Evolutionary conservation across 139 green algal genomes (phyloP).

Genomic region (Coccomyxa sp.): DNA sequence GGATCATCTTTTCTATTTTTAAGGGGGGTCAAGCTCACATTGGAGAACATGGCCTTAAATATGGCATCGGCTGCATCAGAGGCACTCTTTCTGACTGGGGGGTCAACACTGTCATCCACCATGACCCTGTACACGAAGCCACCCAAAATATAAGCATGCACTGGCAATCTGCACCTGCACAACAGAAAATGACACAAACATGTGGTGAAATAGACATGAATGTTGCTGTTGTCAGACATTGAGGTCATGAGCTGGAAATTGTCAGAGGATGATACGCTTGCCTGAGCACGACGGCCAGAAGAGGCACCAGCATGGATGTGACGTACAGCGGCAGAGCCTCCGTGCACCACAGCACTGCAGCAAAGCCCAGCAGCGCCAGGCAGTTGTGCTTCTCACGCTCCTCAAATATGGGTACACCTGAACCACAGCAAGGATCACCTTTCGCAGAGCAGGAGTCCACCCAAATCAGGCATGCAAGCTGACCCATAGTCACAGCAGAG

Average conservation of each 20-base stretch:
- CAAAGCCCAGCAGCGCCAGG: slow-evolving; percentile 59
- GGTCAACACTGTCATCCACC: slow-evolving; percentile 31
- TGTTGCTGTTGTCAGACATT: too few relatives aligned
- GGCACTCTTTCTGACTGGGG: slow-evolving; percentile 31
- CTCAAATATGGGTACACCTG: slow-evolving; percentile 28
- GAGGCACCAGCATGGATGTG: slow-evolving; percentile 60
- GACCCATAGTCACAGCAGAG: slow-evolving; percentile 16
- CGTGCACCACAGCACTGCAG: slow-evolving; percentile 58
- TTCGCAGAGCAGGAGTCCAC: not conserved
- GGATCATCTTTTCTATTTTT: too few relatives aligned
- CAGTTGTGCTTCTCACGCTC: slow-evolving; percentile 47
- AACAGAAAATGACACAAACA: not conserved
- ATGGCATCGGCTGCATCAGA: slow-evolving; percentile 51
- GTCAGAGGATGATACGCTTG: too few relatives aligned
- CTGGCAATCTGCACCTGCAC: slow-evolving; percentile 7
- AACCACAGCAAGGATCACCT: not conserved
- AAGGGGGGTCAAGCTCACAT: slow-evolving; percentile 46
- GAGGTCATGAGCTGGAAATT: not conserved
- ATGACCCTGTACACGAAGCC: slow-evolving; percentile 2
- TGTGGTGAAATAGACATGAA: not conserved
- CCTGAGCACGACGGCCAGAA: slow-evolving; percentile 38
- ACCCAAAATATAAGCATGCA: slow-evolving; percentile 19
- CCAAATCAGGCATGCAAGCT: not conserved
- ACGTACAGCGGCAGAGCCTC: slow-evolving; percentile 69
- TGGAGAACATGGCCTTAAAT: slow-evolving; percentile 65